Conservation (phyloP, 768 basidiomycete species). For the Phaffia australis region DNA sequence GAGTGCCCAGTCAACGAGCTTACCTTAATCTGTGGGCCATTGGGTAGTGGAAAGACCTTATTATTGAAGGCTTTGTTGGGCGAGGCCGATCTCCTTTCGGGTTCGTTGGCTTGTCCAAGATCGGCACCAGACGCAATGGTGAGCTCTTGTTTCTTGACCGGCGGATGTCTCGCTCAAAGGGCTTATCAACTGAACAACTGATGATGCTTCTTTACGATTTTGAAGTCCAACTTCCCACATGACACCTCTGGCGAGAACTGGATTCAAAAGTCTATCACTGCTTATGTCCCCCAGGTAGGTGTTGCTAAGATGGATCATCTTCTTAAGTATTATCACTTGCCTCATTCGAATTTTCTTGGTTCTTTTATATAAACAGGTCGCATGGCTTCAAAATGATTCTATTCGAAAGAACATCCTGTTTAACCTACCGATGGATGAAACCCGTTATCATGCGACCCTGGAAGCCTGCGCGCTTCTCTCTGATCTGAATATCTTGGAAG, state of each 20-base stretch:
- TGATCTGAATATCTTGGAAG: conserved; percentile 67
- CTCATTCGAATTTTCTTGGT: background rate
- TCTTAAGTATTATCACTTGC: background rate
- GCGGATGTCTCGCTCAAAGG: too few species aligned
- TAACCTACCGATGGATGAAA: conserved; percentile 58
- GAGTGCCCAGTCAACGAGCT: conserved; percentile 74
- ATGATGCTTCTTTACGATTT: too few species aligned
- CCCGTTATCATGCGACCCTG: conserved; percentile 65
- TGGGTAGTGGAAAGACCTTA: conserved; percentile 71
- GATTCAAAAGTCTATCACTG: conserved; percentile 66
- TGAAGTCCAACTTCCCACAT: conserved; percentile 29
- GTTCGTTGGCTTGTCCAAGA: conserved; percentile 64
- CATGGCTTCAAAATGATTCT: conserved; percentile 50
- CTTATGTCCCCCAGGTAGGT: conserved; percentile 61
- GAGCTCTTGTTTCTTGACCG: conserved; percentile 47
- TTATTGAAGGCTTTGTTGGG: conserved; percentile 64
- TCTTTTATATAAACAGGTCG: background rate
- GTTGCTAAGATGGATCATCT: conserved; percentile 44
- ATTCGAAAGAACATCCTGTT: conserved; percentile 69
- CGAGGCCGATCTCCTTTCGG: conserved; percentile 72
- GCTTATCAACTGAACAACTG: too few species aligned
- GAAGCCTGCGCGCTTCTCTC: conserved; percentile 64
- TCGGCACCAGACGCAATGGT: conserved; percentile 73
- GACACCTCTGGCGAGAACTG: conserved; percentile 48
- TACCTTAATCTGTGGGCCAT: conserved; percentile 82